phyloP scores from a whole-genome alignment of 768 basidiomycete species.

The Sarcodon aspratus region DNA sequence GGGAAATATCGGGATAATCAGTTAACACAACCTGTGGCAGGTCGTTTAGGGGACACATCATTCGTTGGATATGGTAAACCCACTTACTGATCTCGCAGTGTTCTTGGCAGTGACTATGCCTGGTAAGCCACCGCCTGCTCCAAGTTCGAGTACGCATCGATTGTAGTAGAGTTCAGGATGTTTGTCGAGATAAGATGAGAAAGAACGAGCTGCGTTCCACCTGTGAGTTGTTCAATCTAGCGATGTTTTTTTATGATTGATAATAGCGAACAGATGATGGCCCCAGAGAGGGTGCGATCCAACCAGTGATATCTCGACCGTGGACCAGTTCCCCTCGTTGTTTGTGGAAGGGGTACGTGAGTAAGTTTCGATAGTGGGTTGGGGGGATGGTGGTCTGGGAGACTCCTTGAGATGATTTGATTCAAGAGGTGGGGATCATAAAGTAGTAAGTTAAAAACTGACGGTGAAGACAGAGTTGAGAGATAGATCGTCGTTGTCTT shows the following conservation, averaged over 20 bases:
- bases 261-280: constrained; percentile 51
- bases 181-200: constrained; percentile 59
- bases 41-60: not conserved
- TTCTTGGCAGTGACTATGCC: constrained; percentile 63
- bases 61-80: not conserved
- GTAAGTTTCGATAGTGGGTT: constrained; percentile 43
- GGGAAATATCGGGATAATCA: constrained; percentile 77
- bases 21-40: constrained; percentile 62
- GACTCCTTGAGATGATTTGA: constrained; percentile 35
- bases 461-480: no score
- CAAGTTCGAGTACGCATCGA: constrained; percentile 68
- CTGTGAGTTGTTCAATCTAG: constrained; percentile 21
- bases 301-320: constrained; percentile 56
- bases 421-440: no score
- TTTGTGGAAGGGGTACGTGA: constrained; percentile 16
- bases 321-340: constrained; percentile 10
- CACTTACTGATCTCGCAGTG: constrained; percentile 55
- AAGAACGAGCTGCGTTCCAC: constrained; percentile 71
- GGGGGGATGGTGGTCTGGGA: constrained; percentile 54
- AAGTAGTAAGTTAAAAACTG: no score
- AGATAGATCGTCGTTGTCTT: no score
- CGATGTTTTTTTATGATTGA: no score
- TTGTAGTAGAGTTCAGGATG: constrained; percentile 33
- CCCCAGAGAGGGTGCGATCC: constrained; percentile 79
- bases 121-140: constrained; percentile 89